phyloP scores from a whole-genome alignment of 768 basidiomycete genomes.

The Suillus subaureus region DNA sequence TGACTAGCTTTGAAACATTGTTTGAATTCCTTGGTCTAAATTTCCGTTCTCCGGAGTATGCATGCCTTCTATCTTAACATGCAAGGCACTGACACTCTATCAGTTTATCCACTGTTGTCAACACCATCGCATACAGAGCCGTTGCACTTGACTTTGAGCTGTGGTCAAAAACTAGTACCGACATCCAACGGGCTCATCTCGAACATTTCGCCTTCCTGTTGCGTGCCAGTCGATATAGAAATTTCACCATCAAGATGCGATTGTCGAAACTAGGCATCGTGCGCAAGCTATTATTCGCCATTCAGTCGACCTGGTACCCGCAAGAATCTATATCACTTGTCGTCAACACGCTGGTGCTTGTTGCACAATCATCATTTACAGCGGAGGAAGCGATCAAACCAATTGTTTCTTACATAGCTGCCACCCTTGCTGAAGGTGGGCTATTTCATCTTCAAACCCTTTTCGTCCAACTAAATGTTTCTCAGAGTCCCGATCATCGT shows the following conservation, averaged over 20 bases:
- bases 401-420: constrained; percentile 81
- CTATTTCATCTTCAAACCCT: neutral
- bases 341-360: constrained; percentile 60
- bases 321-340: constrained; percentile 49
- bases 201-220: constrained; percentile 83
- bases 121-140: constrained; percentile 77
- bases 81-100: neutral
- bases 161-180: constrained; percentile 72
- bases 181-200: constrained; percentile 78
- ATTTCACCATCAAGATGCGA: constrained; percentile 78
- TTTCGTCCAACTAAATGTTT: neutral
- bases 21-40: constrained; percentile 88
- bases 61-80: constrained; percentile 6
- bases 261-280: constrained; percentile 72
- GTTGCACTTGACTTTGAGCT: constrained; percentile 90
- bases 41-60: constrained; percentile 80
- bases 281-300: constrained; percentile 75
- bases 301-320: constrained; percentile 80
- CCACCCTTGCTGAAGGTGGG: constrained; percentile 72
- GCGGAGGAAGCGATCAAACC: constrained; percentile 83
- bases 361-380: constrained; percentile 67
- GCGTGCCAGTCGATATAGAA: constrained; percentile 66
- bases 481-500: constrained; percentile 18
- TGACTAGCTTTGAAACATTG: constrained; percentile 78
- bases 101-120: constrained; percentile 82